Percentiles rank a stretch among this genome's conserved stretches.
These are phyloP conservation scores for Populus hybrid DNA, from an alignment of 441 rosid species.

Conservation along the genomic window DNA sequence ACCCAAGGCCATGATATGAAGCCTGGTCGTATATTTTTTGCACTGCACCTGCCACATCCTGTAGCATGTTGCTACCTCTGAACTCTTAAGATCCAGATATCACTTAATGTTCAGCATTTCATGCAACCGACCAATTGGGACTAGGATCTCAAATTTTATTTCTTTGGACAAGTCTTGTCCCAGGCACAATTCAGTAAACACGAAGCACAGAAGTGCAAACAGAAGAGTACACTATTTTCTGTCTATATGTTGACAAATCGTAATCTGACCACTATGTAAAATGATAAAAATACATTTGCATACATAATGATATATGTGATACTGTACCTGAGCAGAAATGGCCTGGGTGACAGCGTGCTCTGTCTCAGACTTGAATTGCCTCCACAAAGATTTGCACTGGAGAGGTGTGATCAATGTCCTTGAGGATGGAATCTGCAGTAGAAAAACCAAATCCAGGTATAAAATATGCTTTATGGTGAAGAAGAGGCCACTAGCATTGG, in stretches of 20 bases:
- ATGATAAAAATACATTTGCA: background rate
- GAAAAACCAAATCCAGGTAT: conserved; percentile 7
- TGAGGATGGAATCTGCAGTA: conserved; percentile 58
- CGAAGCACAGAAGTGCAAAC: background rate
- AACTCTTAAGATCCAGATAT: conserved; percentile 1
- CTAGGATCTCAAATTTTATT: background rate
- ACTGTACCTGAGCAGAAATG: conserved; percentile 89
- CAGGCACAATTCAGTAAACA: background rate
- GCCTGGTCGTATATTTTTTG: background rate
- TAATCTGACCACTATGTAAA: background rate
- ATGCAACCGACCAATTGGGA: background rate
- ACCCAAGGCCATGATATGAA: background rate
- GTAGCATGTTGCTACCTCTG: background rate
- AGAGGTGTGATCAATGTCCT: conserved; percentile 93
- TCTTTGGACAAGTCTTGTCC: background rate
- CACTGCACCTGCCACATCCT: conserved; percentile 4
- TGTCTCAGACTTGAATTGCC: conserved; percentile 92
- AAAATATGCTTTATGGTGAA: background rate
- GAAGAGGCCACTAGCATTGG: background rate
- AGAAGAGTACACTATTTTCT: background rate
- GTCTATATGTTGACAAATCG: background rate
- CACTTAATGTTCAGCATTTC: background rate
- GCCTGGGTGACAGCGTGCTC: conserved; percentile 93
- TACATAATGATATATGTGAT: background rate
- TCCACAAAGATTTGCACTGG: conserved; percentile 96